Evolutionary conservation across 176 grass and related monocot genomes (phyloP).

Genomic region (Neostapfia colusana): DNA sequence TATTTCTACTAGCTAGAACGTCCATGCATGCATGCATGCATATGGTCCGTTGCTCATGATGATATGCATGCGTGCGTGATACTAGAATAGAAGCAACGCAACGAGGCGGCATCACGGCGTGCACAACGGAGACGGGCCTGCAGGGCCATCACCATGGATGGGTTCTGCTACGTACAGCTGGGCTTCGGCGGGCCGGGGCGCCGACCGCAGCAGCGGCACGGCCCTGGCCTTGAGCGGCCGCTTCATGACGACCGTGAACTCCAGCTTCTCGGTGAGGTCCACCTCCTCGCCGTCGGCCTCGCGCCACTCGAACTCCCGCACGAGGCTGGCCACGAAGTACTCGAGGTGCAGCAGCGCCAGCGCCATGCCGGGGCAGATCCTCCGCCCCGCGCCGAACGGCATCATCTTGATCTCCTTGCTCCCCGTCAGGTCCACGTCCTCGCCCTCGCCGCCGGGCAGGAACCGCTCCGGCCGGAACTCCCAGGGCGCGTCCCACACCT

Average conservation of each 20-base stretch:
- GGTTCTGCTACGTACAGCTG: no score
- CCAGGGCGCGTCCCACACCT: slow-evolving; percentile 36
- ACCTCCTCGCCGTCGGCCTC: slow-evolving; percentile 47
- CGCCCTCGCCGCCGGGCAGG: slow-evolving; percentile 51
- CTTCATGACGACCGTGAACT: slow-evolving; percentile 65
- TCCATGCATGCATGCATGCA: no score
- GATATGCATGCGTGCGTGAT: no score
- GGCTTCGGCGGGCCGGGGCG: no score
- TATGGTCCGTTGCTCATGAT: no score
- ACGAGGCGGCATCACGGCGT: no score
- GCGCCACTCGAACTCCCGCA: slow-evolving; percentile 61
- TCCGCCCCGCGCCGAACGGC: slow-evolving; percentile 53
- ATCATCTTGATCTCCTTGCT: slow-evolving; percentile 75
- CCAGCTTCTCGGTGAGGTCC: slow-evolving; percentile 58
- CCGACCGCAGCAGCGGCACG: slow-evolving; percentile 29
- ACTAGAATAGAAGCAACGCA: no score
- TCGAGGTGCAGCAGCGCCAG: slow-evolving; percentile 61
- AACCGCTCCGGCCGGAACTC: slow-evolving; percentile 54
- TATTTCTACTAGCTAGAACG: no score
- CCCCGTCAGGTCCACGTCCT: slow-evolving; percentile 53
- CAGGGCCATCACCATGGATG: no score
- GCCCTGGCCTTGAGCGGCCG: slow-evolving; percentile 48
- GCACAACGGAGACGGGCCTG: no score
- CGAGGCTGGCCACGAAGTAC: slow-evolving; percentile 64
- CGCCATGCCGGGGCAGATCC: slow-evolving; percentile 56